Conservation (phyloP, 2,329 filamentous ascomycete species). For the Bisporella sp. region DNA sequence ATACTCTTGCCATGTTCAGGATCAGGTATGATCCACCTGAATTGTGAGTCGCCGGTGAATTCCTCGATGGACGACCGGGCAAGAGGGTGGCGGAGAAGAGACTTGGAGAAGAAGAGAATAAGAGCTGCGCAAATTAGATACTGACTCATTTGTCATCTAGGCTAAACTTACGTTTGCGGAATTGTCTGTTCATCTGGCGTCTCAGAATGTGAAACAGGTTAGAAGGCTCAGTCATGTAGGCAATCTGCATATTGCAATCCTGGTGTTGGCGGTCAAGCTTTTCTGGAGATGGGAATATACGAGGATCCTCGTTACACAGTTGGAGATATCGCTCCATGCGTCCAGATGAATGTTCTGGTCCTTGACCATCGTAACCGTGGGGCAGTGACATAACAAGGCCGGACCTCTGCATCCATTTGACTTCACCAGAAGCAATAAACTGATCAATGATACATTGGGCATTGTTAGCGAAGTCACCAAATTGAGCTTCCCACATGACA, state of each 20-base stretch:
- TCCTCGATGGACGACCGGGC: slow-evolving; percentile 86
- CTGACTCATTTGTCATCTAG: too few species aligned
- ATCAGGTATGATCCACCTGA: slow-evolving; percentile 94
- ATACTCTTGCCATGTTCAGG: slow-evolving; percentile 74
- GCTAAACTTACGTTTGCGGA: slow-evolving; percentile 82
- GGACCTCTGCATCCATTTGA: slow-evolving; percentile 97
- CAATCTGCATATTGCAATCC: slow-evolving; percentile 99
- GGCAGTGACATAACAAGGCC: slow-evolving; percentile 94
- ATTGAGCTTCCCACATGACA: slow-evolving; percentile 99
- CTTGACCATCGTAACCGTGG: slow-evolving; percentile 97
- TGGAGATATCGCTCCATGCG: slow-evolving; percentile 97
- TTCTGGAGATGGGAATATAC: slow-evolving; percentile 79
- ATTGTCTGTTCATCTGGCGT: slow-evolving; percentile 97
- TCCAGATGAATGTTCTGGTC: slow-evolving; percentile 95
- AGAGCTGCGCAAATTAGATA: slow-evolving; percentile 50
- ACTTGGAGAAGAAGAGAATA: slow-evolving; percentile 97
- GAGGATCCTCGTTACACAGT: slow-evolving; percentile 94
- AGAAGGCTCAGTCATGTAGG: slow-evolving; percentile 90
- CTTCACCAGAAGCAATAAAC: slow-evolving; percentile 95
- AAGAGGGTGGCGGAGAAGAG: slow-evolving; percentile 86
- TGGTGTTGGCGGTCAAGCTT: slow-evolving; percentile 97
- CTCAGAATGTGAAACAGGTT: slow-evolving; percentile 96
- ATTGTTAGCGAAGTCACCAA: slow-evolving; percentile 99
- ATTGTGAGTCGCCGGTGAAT: slow-evolving; percentile 85
- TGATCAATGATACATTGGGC: slow-evolving; percentile 98